Evolutionary conservation across 1,139 yeast genomes (phyloP).

Genomic region (Blastobotrys arbuscula): DNA sequence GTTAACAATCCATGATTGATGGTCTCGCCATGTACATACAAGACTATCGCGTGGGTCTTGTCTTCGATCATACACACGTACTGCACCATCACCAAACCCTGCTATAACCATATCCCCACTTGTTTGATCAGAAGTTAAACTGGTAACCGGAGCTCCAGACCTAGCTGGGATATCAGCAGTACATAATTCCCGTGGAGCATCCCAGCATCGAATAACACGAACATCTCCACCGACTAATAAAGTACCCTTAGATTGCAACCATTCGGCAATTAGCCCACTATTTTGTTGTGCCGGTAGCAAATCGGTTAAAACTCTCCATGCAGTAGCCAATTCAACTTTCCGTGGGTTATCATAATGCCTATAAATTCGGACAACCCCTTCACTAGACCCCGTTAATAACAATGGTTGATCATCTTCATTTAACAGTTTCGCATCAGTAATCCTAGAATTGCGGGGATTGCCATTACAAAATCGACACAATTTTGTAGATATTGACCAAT

Average conservation of each 20-base stretch:
- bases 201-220: constrained; percentile 88
- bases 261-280: constrained; percentile 81
- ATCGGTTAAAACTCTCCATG: constrained; percentile 95
- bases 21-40: constrained; percentile 70
- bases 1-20: constrained; percentile 59
- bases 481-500: constrained; percentile 61
- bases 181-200: constrained; percentile 89
- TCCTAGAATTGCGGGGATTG: constrained; percentile 80
- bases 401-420: constrained; percentile 92
- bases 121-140: constrained; percentile 90
- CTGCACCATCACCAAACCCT: constrained; percentile 90
- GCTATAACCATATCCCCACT: constrained; percentile 89
- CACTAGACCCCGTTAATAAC: constrained; percentile 82
- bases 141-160: constrained; percentile 81
- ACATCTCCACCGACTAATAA: constrained; percentile 93
- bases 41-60: constrained; percentile 78
- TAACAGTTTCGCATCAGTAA: constrained; percentile 78
- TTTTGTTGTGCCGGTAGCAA: constrained; percentile 59
- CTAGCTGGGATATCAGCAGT: constrained; percentile 85
- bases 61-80: constrained; percentile 87
- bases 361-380: constrained; percentile 85
- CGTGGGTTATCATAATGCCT: constrained; percentile 61
- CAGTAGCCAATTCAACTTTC: constrained; percentile 60
- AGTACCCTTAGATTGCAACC: constrained; percentile 97
- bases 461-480: constrained; percentile 73